A percentile compares a stretch with the other conserved stretches of the same genome.
Conservation (phyloP, 495 filamentous ascomycete genomes). For the Hypoxylon cercidicola region DNA sequence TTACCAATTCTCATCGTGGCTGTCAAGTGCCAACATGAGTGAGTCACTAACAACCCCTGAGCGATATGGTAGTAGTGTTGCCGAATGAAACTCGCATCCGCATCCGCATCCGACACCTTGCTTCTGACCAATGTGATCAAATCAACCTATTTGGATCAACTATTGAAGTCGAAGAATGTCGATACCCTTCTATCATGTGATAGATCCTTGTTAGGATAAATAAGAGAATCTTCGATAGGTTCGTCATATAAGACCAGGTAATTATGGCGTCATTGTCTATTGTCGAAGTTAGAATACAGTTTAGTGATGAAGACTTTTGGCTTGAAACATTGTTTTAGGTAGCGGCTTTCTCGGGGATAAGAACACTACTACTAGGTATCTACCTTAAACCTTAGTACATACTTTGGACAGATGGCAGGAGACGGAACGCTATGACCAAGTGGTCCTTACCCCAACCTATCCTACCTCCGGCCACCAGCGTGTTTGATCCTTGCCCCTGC, state of each 20-base stretch:
- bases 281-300: slow-evolving; percentile 1
- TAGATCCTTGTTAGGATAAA: too few species aligned
- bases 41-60: not conserved
- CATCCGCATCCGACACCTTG: too few species aligned
- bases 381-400: too few species aligned
- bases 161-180: too few species aligned
- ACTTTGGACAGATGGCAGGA: not conserved
- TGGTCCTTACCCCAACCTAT: slow-evolving; percentile 2
- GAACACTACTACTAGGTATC: too few species aligned
- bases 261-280: slow-evolving; percentile 9
- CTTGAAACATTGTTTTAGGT: slow-evolving; percentile 32
- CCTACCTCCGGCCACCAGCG: slow-evolving; percentile 26
- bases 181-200: too few species aligned
- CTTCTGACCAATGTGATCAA: too few species aligned
- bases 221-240: not conserved
- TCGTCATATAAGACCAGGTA: slow-evolving; percentile 3
- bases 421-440: slow-evolving; percentile 29
- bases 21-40: slow-evolving; percentile 1
- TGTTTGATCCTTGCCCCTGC: slow-evolving; percentile 35
- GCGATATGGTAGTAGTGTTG: not conserved
- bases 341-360: slow-evolving; percentile 7
- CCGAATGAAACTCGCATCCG: too few species aligned
- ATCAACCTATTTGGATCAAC: too few species aligned
- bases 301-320: not conserved
- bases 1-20: not conserved